Evolutionary conservation across 257 asterid genomes (phyloP).

Genomic region (Petrea volubilis): DNA sequence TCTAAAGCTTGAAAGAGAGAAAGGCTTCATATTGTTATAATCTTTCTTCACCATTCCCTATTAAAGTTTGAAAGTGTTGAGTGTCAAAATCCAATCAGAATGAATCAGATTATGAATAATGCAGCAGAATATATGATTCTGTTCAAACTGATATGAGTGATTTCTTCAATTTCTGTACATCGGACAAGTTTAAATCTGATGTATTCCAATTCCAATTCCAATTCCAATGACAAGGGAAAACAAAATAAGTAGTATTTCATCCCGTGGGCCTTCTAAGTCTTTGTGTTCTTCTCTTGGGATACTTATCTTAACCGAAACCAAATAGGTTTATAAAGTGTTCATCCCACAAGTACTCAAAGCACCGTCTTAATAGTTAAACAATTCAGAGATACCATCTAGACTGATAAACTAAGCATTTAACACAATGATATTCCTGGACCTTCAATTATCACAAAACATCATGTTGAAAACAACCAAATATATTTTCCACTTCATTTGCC

Average conservation of each 20-base stretch:
- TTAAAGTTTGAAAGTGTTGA: background rate
- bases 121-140: too few relatives aligned
- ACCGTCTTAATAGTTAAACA: background rate
- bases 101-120: too few relatives aligned
- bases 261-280: too few relatives aligned
- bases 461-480: background rate
- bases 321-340: background rate
- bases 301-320: background rate
- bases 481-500: constrained; percentile 15
- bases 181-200: too few relatives aligned
- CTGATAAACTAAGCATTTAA: background rate
- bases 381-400: constrained; percentile 2
- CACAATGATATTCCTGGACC: background rate
- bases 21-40: background rate
- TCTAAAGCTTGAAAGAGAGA: background rate
- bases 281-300: too few relatives aligned
- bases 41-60: background rate
- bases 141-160: too few relatives aligned
- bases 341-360: background rate
- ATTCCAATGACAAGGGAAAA: too few relatives aligned
- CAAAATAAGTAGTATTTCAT: too few relatives aligned
- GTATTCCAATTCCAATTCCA: too few relatives aligned
- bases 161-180: too few relatives aligned
- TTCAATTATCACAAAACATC: background rate
- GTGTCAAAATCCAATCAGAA: too few relatives aligned